phyloP scores from a whole-genome alignment of 169 alveolate species.

The Miamiensis avidus region DNA sequence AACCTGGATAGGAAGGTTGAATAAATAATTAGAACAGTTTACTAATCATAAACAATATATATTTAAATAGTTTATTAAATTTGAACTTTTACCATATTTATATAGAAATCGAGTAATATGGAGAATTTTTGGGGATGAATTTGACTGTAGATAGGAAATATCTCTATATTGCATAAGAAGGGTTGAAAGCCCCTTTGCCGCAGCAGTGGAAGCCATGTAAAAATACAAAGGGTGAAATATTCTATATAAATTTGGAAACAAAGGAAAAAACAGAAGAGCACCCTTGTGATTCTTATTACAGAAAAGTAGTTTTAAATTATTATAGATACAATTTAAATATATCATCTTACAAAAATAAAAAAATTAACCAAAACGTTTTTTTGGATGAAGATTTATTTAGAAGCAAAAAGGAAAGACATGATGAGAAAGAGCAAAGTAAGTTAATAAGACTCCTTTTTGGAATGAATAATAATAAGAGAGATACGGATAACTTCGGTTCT shows the following conservation, averaged over 20 bases:
- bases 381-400: too few species aligned
- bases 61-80: background rate
- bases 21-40: background rate
- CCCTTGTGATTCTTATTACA: slow-evolving; percentile 86
- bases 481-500: background rate
- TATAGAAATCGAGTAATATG: slow-evolving; percentile 88
- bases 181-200: slow-evolving; percentile 82
- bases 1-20: slow-evolving; percentile 72
- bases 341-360: background rate
- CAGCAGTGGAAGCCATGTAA: slow-evolving; percentile 83
- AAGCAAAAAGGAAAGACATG: background rate
- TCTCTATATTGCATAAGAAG: slow-evolving; percentile 82
- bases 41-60: too few species aligned
- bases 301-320: slow-evolving; percentile 29
- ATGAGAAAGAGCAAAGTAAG: background rate
- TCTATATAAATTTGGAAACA: slow-evolving; percentile 72
- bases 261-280: slow-evolving; percentile 75
- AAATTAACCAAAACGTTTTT: background rate
- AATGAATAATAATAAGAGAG: background rate
- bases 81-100: background rate
- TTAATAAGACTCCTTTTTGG: background rate
- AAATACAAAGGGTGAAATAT: slow-evolving; percentile 73
- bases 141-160: slow-evolving; percentile 65
- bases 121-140: slow-evolving; percentile 88
- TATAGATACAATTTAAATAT: too few species aligned